Evolutionary conservation across 148 eudicot species (phyloP), one percentile per base, ranked within the genome.

Genomic region (Amaranthus hypochondriacus): DNA sequence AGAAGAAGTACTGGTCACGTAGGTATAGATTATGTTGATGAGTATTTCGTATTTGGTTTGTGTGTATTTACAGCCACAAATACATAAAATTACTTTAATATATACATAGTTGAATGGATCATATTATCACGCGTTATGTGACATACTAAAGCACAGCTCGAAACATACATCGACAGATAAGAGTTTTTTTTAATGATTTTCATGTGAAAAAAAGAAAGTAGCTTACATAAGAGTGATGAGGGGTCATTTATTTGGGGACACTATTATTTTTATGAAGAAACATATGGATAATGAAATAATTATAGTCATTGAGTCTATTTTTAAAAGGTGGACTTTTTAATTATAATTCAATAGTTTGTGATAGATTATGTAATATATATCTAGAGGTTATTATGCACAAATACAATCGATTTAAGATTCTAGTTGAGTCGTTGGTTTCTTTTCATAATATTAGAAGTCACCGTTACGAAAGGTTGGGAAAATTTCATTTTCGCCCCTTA

Each of bases 201-300:
- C 59, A 64, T 73, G 56, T 69, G 75, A 75, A 75, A 80, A 51
- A 39, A 65, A 75, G 68, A 75, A 58, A 49, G 49, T 28, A 60
- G 81, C 87, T 82, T 80, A 74, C 85, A 71, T 80, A 73, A 82
- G 79, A 77, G 64, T 79, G 81, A 76, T 28, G 39, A 57, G 69
- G 47, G 62, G 50, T 69, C 62, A 74, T 9, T 72, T 62, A 69
- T 68, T 53, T 78, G 77, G 61, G 73, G 67, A 71, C 53, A 56
- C 28, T 66, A 73, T 73, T 66, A 84, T 69, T 28, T 28, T 28
- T 28, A 7, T 68, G 81, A 28, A 28, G 39, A 28, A 28, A 28
- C 39, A 28, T 28, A 28, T 28, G 39, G 39, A 28, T 28, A 28
- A 28, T 28, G 39, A 28, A 28, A 28, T 28, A 54, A 71, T 28